Evolutionary conservation across 2,329 filamentous ascomycete species (phyloP).

Genomic region (Colletotrichum kahawae): DNA sequence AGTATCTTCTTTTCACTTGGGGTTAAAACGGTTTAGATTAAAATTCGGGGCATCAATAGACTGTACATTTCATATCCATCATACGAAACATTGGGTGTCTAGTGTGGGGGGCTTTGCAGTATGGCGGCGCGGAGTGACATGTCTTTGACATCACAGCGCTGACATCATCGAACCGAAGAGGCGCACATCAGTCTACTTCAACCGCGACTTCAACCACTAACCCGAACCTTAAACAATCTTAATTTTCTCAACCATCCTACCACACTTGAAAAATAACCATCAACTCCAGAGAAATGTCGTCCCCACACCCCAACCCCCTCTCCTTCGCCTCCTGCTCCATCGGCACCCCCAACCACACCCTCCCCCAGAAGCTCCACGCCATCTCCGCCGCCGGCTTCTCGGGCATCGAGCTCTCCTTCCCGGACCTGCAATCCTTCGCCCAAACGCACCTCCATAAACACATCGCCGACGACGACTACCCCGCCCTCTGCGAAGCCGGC

Average conservation of each 20-base stretch:
- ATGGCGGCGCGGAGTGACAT: not conserved
- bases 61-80: not conserved
- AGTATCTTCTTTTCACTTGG: not conserved
- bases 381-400: conserved; percentile 70
- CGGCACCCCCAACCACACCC: conserved; percentile 44
- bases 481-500: conserved; percentile 59
- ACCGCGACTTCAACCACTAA: not conserved
- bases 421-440: conserved; percentile 71
- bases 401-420: conserved; percentile 77
- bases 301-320: conserved; percentile 35
- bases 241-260: no score
- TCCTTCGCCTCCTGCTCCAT: conserved; percentile 64
- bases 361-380: conserved; percentile 65
- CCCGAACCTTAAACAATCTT: not conserved
- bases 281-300: not conserved
- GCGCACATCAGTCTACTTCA: not conserved
- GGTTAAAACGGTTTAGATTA: not conserved
- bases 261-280: no score
- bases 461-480: conserved; percentile 63
- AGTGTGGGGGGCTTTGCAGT: not conserved
- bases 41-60: not conserved
- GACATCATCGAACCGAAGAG: not conserved
- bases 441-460: conserved; percentile 48
- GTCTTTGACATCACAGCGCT: conserved; percentile 16
- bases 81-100: not conserved